Evolutionary conservation across 345 rosid genomes (phyloP), one percentile per base, ranked within the genome.

Genomic region (Draba incana): DNA sequence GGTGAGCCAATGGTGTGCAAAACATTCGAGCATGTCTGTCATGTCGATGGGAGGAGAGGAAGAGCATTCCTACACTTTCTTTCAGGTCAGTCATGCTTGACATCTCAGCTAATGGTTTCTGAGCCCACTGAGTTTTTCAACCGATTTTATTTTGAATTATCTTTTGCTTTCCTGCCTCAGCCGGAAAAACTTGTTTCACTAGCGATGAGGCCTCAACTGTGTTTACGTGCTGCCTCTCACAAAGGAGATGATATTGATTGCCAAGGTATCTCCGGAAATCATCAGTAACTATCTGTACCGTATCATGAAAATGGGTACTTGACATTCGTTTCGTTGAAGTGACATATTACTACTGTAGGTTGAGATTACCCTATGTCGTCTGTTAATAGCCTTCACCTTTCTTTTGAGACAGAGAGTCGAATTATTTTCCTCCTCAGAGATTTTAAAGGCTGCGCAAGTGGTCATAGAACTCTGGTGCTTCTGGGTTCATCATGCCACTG

Each of bases 381-480:
- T 27, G 23, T 62, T 55, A 38, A 68, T 55, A 28, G 42, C 55
- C 46, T 35, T 37, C 60, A 25, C 56, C 41, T 59, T 68, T 68
- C 31, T 37, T 73, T 45, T 71, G 49, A 33, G 30, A 69, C 85
- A 94, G 99, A 82, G 72, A 71, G 80, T 89, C 6, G 78, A 75
- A 70, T 79, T 89, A 30, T 62, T 68, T 65, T 81, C 84, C 81
- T 74, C 24, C 68, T 56, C 80, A 24, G 97, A 87, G 71, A 71
- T 81, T 57, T 61, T 82, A 25, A 87, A 86, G 86, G 84, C 79
- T 64, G 83, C 78, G 33, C 99, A 86, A 52, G 73, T 62, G 12
- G 70, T 87, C 28, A 62, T 78, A 83, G 99, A 94, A 66, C 88
- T 94, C 44, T 87, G 89, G 92, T 82, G 96, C 84, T 94, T 93